Percentiles rank a stretch among this genome's conserved stretches.
phyloP scores from a whole-genome alignment of 441 rosid species.

The Pelargonium cotyledonis region DNA sequence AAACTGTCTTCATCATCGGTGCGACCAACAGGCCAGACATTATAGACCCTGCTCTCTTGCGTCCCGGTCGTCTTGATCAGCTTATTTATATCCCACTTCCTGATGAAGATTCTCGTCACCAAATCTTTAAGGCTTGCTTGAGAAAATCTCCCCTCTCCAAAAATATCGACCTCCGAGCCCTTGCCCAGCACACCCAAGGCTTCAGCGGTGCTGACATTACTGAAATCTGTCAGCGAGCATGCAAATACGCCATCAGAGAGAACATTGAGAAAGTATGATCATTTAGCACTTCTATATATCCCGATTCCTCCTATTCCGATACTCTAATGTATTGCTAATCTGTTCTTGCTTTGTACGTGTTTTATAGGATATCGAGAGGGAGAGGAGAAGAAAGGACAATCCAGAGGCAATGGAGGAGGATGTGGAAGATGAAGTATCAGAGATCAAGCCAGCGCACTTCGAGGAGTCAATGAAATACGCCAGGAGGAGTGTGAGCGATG shows the following conservation, averaged over 20 bases:
- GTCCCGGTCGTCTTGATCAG: constrained; percentile 64
- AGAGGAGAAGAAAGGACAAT: constrained; percentile 48
- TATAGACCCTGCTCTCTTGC: constrained; percentile 57
- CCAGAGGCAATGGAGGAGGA: constrained; percentile 74
- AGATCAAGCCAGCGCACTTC: constrained; percentile 55
- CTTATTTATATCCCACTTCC: constrained; percentile 63
- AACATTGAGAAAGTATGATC: constrained; percentile 41
- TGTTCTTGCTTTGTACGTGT: neutral
- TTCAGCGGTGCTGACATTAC: constrained; percentile 58
- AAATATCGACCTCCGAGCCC: constrained; percentile 55
- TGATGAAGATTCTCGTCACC: constrained; percentile 52
- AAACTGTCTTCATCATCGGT: constrained; percentile 61
- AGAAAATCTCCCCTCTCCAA: constrained; percentile 56
- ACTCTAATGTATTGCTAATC: too few relatives aligned
- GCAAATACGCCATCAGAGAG: constrained; percentile 55
- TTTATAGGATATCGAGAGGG: constrained; percentile 53
- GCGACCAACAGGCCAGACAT: constrained; percentile 65
- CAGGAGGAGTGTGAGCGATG: constrained; percentile 24
- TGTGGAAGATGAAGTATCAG: constrained; percentile 45
- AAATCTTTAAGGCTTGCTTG: constrained; percentile 56
- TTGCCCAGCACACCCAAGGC: constrained; percentile 52
- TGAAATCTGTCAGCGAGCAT: constrained; percentile 50
- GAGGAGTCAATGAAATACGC: constrained; percentile 68
- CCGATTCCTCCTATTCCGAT: too few relatives aligned
- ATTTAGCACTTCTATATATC: too few relatives aligned